Conservation (phyloP, 116 monocot species). For the Cymodocea nodosa region DNA sequence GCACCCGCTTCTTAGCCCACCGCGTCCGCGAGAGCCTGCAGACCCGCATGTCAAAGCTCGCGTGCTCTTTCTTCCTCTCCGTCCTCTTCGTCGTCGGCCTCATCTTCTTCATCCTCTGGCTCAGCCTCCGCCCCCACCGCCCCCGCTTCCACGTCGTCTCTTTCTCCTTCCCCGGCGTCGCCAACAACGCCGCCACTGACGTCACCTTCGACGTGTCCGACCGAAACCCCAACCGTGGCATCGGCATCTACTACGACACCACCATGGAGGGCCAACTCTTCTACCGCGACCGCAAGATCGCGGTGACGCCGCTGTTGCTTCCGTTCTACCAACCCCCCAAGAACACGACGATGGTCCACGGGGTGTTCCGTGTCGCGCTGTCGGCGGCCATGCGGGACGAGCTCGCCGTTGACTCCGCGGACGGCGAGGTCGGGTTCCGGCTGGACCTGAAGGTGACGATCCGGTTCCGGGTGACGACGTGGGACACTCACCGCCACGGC, state of each 20-base stretch:
- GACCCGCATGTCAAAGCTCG: conserved; percentile 16
- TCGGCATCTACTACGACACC: conserved; percentile 56
- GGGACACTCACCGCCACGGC: conserved; percentile 40
- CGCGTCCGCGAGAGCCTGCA: conserved; percentile 29
- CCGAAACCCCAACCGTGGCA: conserved; percentile 70
- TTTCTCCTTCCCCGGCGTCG: conserved; percentile 20
- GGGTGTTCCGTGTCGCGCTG: not conserved
- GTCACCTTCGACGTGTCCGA: conserved; percentile 36
- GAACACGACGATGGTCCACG: conserved; percentile 37
- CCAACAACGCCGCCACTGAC: not conserved
- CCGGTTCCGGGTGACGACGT: conserved; percentile 44
- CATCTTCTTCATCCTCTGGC: conserved; percentile 41
- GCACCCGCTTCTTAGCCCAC: conserved; percentile 17
- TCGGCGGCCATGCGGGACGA: not conserved
- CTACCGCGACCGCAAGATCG: conserved; percentile 29
- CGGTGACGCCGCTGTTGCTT: not conserved
- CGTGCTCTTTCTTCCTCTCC: conserved; percentile 52
- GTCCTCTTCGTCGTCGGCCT: conserved; percentile 33
- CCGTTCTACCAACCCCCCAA: conserved; percentile 40
- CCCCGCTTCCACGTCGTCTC: conserved; percentile 47
- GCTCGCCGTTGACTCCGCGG: conserved; percentile 1
- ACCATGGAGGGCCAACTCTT: conserved; percentile 25
- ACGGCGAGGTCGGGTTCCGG: conserved; percentile 27
- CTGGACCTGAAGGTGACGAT: conserved; percentile 37
- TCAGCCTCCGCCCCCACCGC: conserved; percentile 55